Base-by-base conservation (phyloP, 2,329 filamentous ascomycete genomes). In the Davidsoniella virescens region DNA sequence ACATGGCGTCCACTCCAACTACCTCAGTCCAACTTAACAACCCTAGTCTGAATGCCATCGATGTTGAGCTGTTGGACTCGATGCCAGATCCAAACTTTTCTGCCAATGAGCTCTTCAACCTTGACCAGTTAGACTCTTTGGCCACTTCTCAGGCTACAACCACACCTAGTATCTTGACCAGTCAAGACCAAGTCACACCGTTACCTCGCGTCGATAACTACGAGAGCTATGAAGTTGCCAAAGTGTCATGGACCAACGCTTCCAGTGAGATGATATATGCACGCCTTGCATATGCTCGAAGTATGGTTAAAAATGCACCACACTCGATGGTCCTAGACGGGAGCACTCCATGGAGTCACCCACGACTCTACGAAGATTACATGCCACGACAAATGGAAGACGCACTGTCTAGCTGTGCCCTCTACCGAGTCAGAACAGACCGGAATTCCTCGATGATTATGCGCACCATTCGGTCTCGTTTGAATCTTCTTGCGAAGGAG, bases 361-460 rank as follows among this genome's bases (percentile, higher is more conserved):
- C 63, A 0, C 58, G 62, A n/a, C 61, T 78, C 0, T 77, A 75
- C 52, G 62, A 62, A n/a, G 64, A 70, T 2, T 51, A 58, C 7
- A 75, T 77, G 71, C 75, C 74, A 1, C 61, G 60, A 26, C 63
- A 59, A 0, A 67, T 78, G 56, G 68, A 75, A 63, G 72, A 77
- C 54, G 72, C 70, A 0, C 63, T 71, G 53, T 66, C 72, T 3
- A 67, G 69, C 23, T 77, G 73, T 56, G 71, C 72, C 1, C 59
- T 78, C 0, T 74, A 73, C 55, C 61, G 70, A 41, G 62, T 69
- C 8, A 73, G 68, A 54, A 77, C 70, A 44, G 54, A 63, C 0
- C 56, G 58, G 16, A 78, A 78, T 55, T 59, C 65, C 0, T 62
- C 64, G 8, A 59, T 73, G 20, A 67, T 78, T n/a, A 60, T 70